phyloP scores from a whole-genome alignment of 2,329 filamentous ascomycete genomes.

The Botrytis medusae region DNA sequence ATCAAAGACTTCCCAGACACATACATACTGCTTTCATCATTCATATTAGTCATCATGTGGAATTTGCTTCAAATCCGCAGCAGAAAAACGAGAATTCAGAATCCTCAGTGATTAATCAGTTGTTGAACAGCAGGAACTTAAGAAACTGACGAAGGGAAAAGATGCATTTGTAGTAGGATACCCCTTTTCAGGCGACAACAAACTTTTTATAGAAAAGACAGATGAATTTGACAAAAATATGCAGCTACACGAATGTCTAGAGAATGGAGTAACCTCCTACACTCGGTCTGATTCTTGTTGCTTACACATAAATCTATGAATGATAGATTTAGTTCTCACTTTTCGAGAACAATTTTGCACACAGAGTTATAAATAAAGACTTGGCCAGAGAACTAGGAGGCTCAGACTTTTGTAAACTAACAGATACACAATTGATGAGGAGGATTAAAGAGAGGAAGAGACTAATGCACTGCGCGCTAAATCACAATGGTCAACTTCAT shows the following conservation, averaged over 20 bases:
- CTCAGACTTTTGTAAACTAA: neutral
- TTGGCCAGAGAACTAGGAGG: accelerated
- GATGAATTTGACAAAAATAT: neutral
- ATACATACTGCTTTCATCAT: neutral
- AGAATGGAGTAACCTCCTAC: neutral
- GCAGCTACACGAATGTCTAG: neutral
- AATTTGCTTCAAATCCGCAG: neutral
- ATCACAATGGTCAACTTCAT: neutral
- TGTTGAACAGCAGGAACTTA: neutral
- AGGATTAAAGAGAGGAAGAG: accelerated
- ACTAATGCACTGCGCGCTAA: neutral
- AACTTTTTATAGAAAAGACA: neutral
- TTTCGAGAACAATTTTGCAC: neutral
- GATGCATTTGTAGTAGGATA: neutral
- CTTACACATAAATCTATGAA: neutral
- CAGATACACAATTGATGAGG: constrained; percentile 1
- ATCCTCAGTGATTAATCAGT: neutral
- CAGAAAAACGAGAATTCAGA: neutral
- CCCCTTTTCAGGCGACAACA: neutral
- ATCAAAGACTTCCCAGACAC: accelerated
- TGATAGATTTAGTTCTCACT: neutral
- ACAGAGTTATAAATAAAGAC: neutral
- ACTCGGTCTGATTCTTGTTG: neutral
- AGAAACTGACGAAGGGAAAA: neutral
- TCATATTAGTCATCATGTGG: neutral